Conservation (phyloP, 768 basidiomycete species). For the Tremella yokohamensis region DNA sequence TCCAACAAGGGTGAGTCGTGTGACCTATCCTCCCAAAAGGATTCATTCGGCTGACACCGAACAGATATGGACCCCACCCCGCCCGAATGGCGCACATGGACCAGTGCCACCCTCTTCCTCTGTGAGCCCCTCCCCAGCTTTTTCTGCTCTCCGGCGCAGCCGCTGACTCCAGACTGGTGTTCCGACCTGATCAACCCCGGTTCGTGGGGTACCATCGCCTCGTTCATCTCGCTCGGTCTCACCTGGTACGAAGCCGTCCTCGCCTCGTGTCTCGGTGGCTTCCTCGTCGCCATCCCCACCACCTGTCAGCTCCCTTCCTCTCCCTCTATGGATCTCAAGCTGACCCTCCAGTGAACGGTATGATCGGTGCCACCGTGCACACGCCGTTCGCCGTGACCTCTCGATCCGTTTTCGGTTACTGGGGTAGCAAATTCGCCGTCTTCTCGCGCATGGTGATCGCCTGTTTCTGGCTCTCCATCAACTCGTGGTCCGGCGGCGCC, state of each 20-base stretch:
- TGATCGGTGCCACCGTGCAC: constrained; percentile 38
- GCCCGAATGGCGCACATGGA: constrained; percentile 31
- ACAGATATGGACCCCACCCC: constrained; percentile 42
- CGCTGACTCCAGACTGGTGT: constrained; percentile 9
- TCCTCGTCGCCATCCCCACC: constrained; percentile 61
- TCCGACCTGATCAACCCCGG: constrained; percentile 33
- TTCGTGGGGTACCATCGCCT: constrained; percentile 32
- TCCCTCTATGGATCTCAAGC: constrained; percentile 1
- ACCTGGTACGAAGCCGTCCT: constrained; percentile 72
- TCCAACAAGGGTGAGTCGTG: constrained; percentile 34
- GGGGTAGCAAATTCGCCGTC: constrained; percentile 38
- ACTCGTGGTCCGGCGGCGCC: constrained; percentile 22
- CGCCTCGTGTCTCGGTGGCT: constrained; percentile 79
- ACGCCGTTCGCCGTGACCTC: constrained; percentile 39
- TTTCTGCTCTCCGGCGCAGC: not conserved
- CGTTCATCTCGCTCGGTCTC: constrained; percentile 31
- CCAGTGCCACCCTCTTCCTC: constrained; percentile 34
- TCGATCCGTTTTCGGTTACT: constrained; percentile 38
- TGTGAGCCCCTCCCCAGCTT: constrained; percentile 20
- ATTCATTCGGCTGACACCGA: constrained; percentile 7
- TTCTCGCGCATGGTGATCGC: constrained; percentile 41
- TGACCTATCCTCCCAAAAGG: not conserved
- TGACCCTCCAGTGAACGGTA: constrained; percentile 26
- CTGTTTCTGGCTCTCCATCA: constrained; percentile 27
- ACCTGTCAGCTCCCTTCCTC: constrained; percentile 18